Conservation (phyloP, 1,139 yeast genomes). For the Pichia sp. region DNA sequence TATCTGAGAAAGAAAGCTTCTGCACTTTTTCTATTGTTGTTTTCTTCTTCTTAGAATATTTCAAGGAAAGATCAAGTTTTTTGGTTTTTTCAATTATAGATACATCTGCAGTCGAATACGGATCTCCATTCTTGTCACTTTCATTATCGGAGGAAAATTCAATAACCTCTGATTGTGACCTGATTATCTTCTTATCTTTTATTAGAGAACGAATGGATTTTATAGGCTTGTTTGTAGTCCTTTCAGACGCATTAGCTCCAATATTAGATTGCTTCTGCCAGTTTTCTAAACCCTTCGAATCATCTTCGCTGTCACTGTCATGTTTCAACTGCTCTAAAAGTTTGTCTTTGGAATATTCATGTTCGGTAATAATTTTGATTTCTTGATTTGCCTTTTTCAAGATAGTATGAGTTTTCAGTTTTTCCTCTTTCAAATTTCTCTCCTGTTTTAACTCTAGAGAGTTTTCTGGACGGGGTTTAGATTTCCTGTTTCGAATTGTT, state of each 20-base stretch:
- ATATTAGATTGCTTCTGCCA: not conserved
- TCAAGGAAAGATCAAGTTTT: constrained; percentile 8
- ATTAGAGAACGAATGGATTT: constrained; percentile 18
- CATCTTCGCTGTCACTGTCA: not conserved
- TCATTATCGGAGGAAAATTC: constrained; percentile 18
- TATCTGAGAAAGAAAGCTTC: constrained; percentile 8
- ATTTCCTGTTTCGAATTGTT: not conserved
- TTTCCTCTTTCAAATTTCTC: not conserved
- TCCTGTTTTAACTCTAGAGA: not conserved
- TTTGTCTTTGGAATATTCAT: constrained; percentile 1
- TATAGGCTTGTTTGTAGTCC: not conserved
- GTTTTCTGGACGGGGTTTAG: not conserved
- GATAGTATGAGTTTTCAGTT: not conserved
- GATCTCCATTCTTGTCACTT: constrained; percentile 12
- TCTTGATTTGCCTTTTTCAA: constrained; percentile 2
- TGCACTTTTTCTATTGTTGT: constrained; percentile 2
- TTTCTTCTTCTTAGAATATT: constrained; percentile 8
- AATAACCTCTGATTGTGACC: constrained; percentile 16
- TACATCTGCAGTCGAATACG: not conserved
- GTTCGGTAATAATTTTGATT: not conserved
- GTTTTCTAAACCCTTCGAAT: too few relatives aligned
- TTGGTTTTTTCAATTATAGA: constrained; percentile 6
- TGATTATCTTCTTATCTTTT: not conserved
- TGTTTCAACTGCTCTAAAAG: not conserved
- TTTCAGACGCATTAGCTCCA: not conserved